Conservation (phyloP, 2,329 filamentous ascomycete genomes). For the Xylaria sp. region DNA sequence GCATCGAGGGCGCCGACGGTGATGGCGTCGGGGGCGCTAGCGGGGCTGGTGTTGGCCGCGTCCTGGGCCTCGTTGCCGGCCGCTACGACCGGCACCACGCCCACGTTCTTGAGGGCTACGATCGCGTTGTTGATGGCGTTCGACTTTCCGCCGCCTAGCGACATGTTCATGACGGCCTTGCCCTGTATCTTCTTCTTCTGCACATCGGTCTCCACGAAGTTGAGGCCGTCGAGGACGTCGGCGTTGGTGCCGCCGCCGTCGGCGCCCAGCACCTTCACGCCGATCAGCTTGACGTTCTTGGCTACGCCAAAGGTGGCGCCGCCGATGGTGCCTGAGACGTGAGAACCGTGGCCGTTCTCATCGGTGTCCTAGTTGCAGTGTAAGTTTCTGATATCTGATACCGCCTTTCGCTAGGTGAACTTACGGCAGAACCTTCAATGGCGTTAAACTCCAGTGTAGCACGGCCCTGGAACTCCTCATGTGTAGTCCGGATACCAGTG, state of each 20-base stretch:
- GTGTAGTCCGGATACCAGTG: constrained; percentile 68
- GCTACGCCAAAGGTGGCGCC: constrained; percentile 70
- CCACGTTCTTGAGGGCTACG: constrained; percentile 58
- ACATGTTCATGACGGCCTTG: constrained; percentile 72
- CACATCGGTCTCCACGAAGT: constrained; percentile 64
- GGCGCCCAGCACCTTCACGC: constrained; percentile 70
- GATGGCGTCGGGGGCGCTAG: constrained; percentile 65
- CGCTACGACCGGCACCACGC: constrained; percentile 67
- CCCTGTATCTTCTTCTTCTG: constrained; percentile 54
- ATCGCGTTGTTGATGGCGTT: constrained; percentile 66
- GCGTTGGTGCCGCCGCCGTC: constrained; percentile 60
- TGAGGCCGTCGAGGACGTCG: constrained; percentile 67
- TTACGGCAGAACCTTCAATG: constrained; percentile 56
- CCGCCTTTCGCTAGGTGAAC: constrained; percentile 39
- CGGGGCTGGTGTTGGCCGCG: constrained; percentile 62
- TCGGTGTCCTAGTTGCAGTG: constrained; percentile 57
- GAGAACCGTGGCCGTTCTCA: constrained; percentile 71
- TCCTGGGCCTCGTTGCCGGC: constrained; percentile 68
- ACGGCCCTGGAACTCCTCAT: constrained; percentile 66
- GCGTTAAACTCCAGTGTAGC: constrained; percentile 65
- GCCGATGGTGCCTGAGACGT: constrained; percentile 71
- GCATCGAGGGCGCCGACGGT: constrained; percentile 69
- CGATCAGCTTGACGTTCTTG: constrained; percentile 65
- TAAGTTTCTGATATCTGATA: constrained; percentile 32
- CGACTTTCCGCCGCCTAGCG: constrained; percentile 62